Conservation (phyloP, 805 yeast genomes). For the Saturnispora galanensis region DNA sequence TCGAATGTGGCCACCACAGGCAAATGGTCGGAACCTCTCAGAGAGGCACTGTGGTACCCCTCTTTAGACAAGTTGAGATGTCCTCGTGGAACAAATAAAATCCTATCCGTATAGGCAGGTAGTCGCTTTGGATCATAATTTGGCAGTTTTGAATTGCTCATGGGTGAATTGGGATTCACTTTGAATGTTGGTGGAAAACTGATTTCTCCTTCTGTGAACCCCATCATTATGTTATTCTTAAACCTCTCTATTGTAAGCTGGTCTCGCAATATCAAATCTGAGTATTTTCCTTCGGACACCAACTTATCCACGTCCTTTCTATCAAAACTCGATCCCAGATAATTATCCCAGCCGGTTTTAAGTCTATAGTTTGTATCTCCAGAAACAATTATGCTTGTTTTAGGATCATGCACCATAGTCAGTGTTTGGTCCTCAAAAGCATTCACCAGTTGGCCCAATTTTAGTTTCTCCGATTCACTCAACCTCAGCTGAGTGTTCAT, state of each 20-base stretch:
- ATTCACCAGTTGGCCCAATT: not conserved
- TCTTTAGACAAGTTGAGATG: constrained; percentile 12
- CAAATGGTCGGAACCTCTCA: constrained; percentile 41
- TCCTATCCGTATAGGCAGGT: constrained; percentile 55
- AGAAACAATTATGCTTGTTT: constrained; percentile 26
- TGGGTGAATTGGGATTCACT: constrained; percentile 1
- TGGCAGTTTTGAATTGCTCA: not conserved
- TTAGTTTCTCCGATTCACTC: constrained; percentile 4
- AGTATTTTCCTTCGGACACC: constrained; percentile 20
- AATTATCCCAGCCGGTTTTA: constrained; percentile 13
- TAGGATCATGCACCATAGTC: constrained; percentile 4
- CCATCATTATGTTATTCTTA: constrained; percentile 29
- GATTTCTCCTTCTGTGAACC: constrained; percentile 39
- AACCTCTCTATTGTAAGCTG: constrained; percentile 30
- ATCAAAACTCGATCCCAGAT: constrained; percentile 6
- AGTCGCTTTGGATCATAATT: constrained; percentile 28
- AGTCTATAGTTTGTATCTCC: constrained; percentile 52
- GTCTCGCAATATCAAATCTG: constrained; percentile 33
- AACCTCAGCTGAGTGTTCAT: not conserved
- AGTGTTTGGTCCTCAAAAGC: not conserved
- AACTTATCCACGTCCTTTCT: constrained; percentile 5
- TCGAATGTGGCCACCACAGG: constrained; percentile 38
- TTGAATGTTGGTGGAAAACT: constrained; percentile 49
- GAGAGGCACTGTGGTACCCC: constrained; percentile 17
- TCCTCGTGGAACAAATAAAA: constrained; percentile 29